Evolutionary conservation across 1,284 basidiomycete genomes (phyloP), one percentile per base, ranked within the genome.

Genomic region (Moniliophthora roreri): DNA sequence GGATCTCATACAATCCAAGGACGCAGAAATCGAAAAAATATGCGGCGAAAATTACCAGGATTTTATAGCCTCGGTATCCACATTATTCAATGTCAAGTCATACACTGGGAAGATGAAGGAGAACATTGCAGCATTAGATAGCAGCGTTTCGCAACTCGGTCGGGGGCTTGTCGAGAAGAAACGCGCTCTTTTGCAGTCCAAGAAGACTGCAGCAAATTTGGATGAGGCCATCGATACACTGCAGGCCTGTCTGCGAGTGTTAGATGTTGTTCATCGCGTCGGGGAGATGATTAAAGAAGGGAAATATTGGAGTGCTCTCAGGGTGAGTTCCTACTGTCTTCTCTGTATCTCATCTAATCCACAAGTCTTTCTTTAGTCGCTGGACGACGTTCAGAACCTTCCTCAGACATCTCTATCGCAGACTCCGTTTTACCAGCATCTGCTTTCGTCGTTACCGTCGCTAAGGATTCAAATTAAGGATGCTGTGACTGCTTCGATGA

Each of bases 41-140:
- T 99, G 97, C 72, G 85, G 89, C 54, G 89, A 91, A 62, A 98
- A 98, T 69, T 98, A 99, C 68, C 93, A 96, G 74, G 97, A 99
- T 69, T 99, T 99, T 67, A 94, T 98, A 21, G 87, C 89, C 20
- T 97, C 95, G 7, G 95, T 98, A 8, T 94, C 95, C 32, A 98
- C 95, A 3, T 78, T 99, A 51, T 89, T 98, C 69, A 92, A 90
- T 46, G 95, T 99, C 66, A 90, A 98, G 63, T 93, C 88, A 2
- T 91, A 91, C 67, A 92, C 89, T 46, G 85, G 85, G 59, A 89
- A 84, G 67, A 82, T 92, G 63, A 85, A 89, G 62, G 87, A 91
- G 62, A 91, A 81, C 65, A 92, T 92, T 57, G 76, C 80, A 11
- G 77, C 82, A 11, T 71, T 92, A 50, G 90, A 92, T 63, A 71